Percentiles rank a stretch among this genome's conserved stretches.
Conservation (phyloP, 768 basidiomycete genomes). For the Amanita rimosa region DNA sequence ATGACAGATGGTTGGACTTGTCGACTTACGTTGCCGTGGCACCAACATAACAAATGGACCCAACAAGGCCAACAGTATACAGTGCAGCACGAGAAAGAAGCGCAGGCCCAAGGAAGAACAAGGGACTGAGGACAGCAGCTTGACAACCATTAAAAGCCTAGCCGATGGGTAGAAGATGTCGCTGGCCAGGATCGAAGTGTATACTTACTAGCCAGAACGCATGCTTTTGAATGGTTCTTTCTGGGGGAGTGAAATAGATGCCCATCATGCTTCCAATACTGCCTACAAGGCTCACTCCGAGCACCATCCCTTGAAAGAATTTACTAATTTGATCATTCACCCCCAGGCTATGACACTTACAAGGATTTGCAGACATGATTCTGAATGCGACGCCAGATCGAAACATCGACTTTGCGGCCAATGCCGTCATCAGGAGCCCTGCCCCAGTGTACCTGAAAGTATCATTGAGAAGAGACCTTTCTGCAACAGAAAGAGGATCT, state of each 20-base stretch:
- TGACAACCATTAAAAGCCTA: slow-evolving; percentile 82
- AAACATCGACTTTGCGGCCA: slow-evolving; percentile 73
- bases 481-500: slow-evolving; percentile 47
- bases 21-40: slow-evolving; percentile 64
- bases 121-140: slow-evolving; percentile 74
- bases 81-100: slow-evolving; percentile 79
- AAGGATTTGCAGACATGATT: slow-evolving; percentile 79
- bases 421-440: slow-evolving; percentile 66
- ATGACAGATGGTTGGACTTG: not conserved
- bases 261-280: slow-evolving; percentile 83
- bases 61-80: slow-evolving; percentile 82
- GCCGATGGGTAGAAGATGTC: not conserved
- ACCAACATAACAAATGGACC: slow-evolving; percentile 76
- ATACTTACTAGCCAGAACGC: slow-evolving; percentile 63
- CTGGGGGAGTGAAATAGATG: slow-evolving; percentile 66
- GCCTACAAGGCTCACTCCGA: slow-evolving; percentile 71
- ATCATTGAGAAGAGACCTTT: slow-evolving; percentile 62
- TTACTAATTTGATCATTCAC: not conserved
- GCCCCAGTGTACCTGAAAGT: slow-evolving; percentile 79
- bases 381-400: slow-evolving; percentile 54
- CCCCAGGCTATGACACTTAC: slow-evolving; percentile 24
- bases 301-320: slow-evolving; percentile 52
- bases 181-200: not conserved
- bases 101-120: slow-evolving; percentile 85
- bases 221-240: slow-evolving; percentile 68